Evolutionary conservation across 2,329 filamentous ascomycete species (phyloP), one percentile per base, ranked within the genome.

Genomic region (Aschersonia sp.): DNA sequence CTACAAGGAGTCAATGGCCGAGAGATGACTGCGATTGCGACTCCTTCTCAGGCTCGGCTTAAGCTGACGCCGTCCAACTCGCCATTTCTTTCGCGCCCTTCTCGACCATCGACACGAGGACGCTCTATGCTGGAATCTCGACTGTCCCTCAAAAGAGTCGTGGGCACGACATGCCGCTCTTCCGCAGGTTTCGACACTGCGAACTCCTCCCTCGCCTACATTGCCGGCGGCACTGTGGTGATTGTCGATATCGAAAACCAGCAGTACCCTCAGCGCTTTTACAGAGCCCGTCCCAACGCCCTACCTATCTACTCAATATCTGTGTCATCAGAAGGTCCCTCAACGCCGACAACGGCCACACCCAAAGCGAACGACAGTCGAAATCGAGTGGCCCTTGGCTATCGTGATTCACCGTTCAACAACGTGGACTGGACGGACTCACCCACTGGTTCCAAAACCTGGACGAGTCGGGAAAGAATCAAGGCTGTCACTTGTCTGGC

Each of bases 401-500:
- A 70, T 42, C 67, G 75, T 38, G 75, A 78, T 4, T 73, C 73
- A 4, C 58, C 64, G 3, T 70, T 69, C 51, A 65, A 64, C 40
- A 57, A 63, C 2, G 53, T 59, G 6, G 77, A 80, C 53, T 77
- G 74, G 70, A 40, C 71, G 9, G 89, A 96, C 45, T 77, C 77
- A 2, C 69, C 77, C 4, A 35, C 40, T 12, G 64, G 66, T 41
- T 80, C 77, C 46, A 87, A 82, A 61, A 87, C 84, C 9, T 91
- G 87, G 83, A 89, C 86, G 1, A 92, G 87, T 48, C 80, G 87
- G 54, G 92, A 97, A 64, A 80, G 89, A 54, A 89, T 97, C 61
- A 97, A 97, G 67, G 86, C 92, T 20, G 88, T 89, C 2, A 95
- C 89, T 4, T 94, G 89, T 59, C 77, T 98, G 30, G 84, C 88